Evolutionary conservation across 306 rosid genomes (phyloP), one percentile per base, ranked within the genome.

Genomic region (Potentilla sterilis): DNA sequence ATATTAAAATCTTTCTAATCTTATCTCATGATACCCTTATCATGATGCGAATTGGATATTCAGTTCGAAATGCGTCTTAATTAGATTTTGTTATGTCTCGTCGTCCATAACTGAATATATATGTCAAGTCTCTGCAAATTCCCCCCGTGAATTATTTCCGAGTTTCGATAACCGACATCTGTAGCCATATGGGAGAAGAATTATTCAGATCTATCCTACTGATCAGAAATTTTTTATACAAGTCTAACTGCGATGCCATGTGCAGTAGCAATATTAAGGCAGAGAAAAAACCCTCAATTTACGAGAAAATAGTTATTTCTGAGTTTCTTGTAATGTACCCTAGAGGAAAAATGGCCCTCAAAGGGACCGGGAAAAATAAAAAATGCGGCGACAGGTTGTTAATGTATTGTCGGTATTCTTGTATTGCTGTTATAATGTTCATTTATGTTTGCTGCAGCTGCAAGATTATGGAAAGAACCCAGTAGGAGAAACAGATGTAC

Each of bases 381-480:
- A 54, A 65, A 21, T 68, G 58, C 35, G 48, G 57, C 69, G 37
- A 38, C 74, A 38, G 68, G 76, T 69, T 75, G 12, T 77, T 79
- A 12, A 62, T 63, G 9, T 35, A 7, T 37, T 35, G 11, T 63
- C 79, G 83, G 38, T 49, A 66, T 67, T 66, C 16, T 58, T 84
- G 62, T 82, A 81, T 71, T 68, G 46, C 49, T 72, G 62, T 63
- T 80, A 74, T 81, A 68, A 76, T 68, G 46, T 79, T 70, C 22
- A 49, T 73, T 62, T 61, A 61, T 69, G 40, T 79, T 43, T 42
- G 14, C 15, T 74, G 78, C 71, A 91, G 97, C 88, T 91, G 76
- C 90, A 86, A 85, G 97, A 91, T 81, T 91, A 80, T 81, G 88
- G 88, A 47, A 83, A 86, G 79, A 85, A 80, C 63, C 89, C 88